Evolutionary conservation across 73 alveolate genomes (phyloP).

Genomic region (Tetrahymena thermophila): DNA sequence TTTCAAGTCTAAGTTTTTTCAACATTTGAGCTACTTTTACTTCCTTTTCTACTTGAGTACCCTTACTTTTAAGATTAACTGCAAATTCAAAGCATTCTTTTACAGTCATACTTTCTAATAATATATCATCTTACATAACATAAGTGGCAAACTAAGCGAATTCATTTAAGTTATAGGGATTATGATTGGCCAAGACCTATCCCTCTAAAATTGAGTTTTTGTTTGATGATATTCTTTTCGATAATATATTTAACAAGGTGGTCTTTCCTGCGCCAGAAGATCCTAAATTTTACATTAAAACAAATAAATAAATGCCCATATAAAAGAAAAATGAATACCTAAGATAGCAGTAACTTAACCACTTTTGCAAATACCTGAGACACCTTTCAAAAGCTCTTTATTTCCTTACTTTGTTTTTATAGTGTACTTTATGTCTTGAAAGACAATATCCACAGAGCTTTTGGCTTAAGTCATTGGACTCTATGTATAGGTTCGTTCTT

Average conservation of each 20-base stretch:
- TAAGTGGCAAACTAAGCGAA: constrained; percentile 37
- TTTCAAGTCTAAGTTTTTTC: constrained; percentile 54
- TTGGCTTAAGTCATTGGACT: not conserved
- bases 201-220: not conserved
- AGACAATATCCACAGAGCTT: not conserved
- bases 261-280: constrained; percentile 7
- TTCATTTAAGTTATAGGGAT: not conserved
- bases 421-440: not conserved
- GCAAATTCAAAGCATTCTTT: constrained; percentile 53
- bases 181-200: not conserved
- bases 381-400: not conserved
- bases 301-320: not conserved
- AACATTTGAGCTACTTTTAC: constrained; percentile 59
- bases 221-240: not conserved
- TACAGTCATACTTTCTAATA: constrained; percentile 31
- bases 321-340: not conserved
- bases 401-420: not conserved
- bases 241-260: not conserved
- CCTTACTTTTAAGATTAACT: constrained; percentile 32
- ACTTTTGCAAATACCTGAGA: not conserved
- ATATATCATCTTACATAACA: constrained; percentile 54
- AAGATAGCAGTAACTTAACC: not conserved
- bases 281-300: not conserved
- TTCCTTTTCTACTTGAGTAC: not conserved
- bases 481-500: not conserved